Conservation (phyloP, 2,329 filamentous ascomycete genomes). For the Trichoderma koningii region DNA sequence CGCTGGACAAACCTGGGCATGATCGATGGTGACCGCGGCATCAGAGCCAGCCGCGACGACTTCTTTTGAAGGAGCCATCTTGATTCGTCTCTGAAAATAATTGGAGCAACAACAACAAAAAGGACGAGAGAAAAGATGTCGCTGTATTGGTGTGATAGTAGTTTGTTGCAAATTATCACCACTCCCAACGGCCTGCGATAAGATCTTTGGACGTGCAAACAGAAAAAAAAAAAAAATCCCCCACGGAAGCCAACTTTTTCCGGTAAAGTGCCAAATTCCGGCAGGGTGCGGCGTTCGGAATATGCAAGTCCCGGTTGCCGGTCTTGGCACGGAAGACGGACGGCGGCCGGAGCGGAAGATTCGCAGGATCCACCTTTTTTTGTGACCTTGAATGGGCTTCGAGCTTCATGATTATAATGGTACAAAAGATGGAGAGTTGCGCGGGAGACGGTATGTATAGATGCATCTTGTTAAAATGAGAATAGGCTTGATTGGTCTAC, state of each 20-base stretch:
- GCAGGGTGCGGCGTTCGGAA: constrained; percentile 37
- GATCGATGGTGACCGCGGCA: constrained; percentile 42
- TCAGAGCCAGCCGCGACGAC: constrained; percentile 40
- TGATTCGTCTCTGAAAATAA: background rate
- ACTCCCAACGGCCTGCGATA: background rate
- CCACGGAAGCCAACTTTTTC: constrained; percentile 33
- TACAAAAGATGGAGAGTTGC: background rate
- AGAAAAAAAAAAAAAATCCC: constrained; percentile 34
- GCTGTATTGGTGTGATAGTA: background rate
- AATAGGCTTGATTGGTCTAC: no score
- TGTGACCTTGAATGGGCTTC: background rate
- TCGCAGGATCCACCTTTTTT: constrained; percentile 27
- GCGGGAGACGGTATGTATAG: no score
- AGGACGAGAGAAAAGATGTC: background rate
- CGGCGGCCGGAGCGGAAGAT: constrained; percentile 28
- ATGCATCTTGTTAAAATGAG: no score
- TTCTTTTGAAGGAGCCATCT: constrained; percentile 49
- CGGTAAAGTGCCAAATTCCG: constrained; percentile 17
- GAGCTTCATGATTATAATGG: background rate
- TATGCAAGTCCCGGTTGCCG: constrained; percentile 38
- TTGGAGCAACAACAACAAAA: background rate
- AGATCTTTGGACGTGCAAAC: background rate
- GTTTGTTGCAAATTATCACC: constrained; percentile 10
- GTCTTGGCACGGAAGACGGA: constrained; percentile 31
- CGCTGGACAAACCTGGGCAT: constrained; percentile 44